Evolutionary conservation across 495 filamentous ascomycete genomes (phyloP), one percentile per base, ranked within the genome.

Genomic region (Penicillium argentinense): DNA sequence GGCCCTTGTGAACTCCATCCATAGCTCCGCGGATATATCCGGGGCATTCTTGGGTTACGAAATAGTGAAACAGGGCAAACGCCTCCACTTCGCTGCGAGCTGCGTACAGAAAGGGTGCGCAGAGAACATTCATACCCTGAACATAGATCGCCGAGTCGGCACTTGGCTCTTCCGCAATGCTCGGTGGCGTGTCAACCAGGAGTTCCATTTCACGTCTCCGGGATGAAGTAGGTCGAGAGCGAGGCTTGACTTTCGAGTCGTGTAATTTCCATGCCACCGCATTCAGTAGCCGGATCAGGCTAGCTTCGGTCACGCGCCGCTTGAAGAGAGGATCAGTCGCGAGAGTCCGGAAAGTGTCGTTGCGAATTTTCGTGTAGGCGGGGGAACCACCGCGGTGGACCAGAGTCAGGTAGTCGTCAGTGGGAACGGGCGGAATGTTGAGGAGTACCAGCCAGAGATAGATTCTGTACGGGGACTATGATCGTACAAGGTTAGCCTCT

Each of bases 81-180:
- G 95, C 93, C 63, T 99, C 90, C 0, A 90, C 87, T 66, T 99
- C 93, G 57, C 88, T 95, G 49, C 88, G 84, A 13, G 93, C 91
- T 3, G 91, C 90, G 66, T 99, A 99, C 30, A 97, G 77, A 57
- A 99, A 97, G 0, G 93, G 95, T 7, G 93, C 93, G 26, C 89
- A 91, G n/a, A 98, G 80, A n/a, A 97, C 92, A 61, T 97, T 98
- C 93, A 98, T 97, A 46, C 93, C 93, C 63, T 99, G 93, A 4
- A 97, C 95, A 63, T 99, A 99, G 42, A 88, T 89, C 9, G 87
- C 87, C 11, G 84, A 78, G 47, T 87, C 84, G 12, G 69, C 71
- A 1, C 51, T 39, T 6, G 32, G 51, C 59, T 81, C 82, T 24
- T 74, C 71, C 24, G 57, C 55, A 42, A 75, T 74, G 13, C 67